Evolutionary conservation across 2,329 filamentous ascomycete genomes (phyloP).

Genomic region (Onygenales sp.): DNA sequence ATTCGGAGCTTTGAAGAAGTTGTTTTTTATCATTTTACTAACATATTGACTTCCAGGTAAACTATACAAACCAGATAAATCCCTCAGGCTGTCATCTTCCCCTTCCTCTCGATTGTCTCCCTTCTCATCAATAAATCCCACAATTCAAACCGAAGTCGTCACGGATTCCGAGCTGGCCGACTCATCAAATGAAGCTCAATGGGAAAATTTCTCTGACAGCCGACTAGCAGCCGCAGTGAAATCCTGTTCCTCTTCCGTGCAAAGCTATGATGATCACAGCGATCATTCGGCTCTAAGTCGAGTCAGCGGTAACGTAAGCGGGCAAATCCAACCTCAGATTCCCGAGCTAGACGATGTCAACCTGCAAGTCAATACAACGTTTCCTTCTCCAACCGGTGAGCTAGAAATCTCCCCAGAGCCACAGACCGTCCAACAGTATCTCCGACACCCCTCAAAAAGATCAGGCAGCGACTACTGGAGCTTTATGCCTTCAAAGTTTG

Average conservation of each 20-base stretch:
- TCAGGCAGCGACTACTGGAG: slow-evolving; percentile 2
- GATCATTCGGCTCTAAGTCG: background rate
- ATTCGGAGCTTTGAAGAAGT: background rate
- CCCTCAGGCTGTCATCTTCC: background rate
- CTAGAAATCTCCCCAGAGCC: background rate
- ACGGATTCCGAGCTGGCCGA: background rate
- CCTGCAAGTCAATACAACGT: background rate
- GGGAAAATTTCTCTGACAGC: background rate
- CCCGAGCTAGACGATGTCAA: background rate
- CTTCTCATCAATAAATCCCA: background rate
- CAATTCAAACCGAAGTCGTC: background rate
- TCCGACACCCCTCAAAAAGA: background rate
- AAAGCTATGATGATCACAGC: slow-evolving; percentile 1
- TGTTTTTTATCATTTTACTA: background rate
- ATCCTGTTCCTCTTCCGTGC: background rate
- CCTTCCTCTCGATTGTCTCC: background rate
- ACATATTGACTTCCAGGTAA: background rate
- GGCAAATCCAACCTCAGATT: background rate
- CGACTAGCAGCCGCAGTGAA: background rate
- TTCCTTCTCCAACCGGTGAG: background rate
- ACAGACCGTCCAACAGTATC: background rate
- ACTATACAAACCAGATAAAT: background rate
- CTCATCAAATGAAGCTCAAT: background rate
- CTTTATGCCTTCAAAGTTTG: background rate
- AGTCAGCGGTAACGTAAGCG: background rate